Conservation (phyloP, 2,329 filamentous ascomycete genomes). For the Pseudogymnoascus sp. region DNA sequence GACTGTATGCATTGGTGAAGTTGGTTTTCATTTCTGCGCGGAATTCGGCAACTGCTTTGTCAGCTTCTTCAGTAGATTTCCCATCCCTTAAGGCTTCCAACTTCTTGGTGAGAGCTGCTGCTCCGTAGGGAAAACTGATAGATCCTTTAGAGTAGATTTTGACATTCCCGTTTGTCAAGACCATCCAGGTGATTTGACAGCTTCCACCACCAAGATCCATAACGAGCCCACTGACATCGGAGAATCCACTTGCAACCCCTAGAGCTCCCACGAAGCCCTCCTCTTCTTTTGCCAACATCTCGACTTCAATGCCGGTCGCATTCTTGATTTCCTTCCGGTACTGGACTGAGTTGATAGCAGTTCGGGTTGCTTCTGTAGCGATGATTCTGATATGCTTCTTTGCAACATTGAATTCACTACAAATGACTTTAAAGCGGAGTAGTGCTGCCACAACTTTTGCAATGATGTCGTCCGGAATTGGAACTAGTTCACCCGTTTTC, state of each 20-base stretch:
- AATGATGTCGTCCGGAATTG: slow-evolving; percentile 48
- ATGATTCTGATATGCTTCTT: slow-evolving; percentile 48
- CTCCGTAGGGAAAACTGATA: slow-evolving; percentile 63
- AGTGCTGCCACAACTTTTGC: slow-evolving; percentile 44
- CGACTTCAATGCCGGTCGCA: slow-evolving; percentile 52
- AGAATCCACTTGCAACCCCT: slow-evolving; percentile 59
- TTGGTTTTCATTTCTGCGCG: slow-evolving; percentile 44
- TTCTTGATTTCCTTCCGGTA: slow-evolving; percentile 46
- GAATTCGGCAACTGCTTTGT: slow-evolving; percentile 38
- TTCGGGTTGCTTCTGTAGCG: slow-evolving; percentile 61
- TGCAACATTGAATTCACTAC: slow-evolving; percentile 49
- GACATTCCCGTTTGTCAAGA: slow-evolving; percentile 42
- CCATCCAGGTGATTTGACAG: slow-evolving; percentile 63
- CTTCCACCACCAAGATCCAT: slow-evolving; percentile 69
- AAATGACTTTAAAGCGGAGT: slow-evolving; percentile 49
- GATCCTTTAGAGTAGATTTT: slow-evolving; percentile 46
- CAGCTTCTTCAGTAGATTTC: slow-evolving; percentile 33
- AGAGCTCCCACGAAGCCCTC: slow-evolving; percentile 60
- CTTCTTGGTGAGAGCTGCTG: slow-evolving; percentile 55
- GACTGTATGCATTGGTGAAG: slow-evolving; percentile 44
- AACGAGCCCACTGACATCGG: slow-evolving; percentile 54
- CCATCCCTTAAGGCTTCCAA: slow-evolving; percentile 39
- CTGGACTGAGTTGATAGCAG: slow-evolving; percentile 51
- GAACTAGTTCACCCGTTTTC: slow-evolving; percentile 35
- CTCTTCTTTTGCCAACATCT: slow-evolving; percentile 56